Percentiles rank a stretch among this genome's conserved stretches.
These are phyloP conservation scores for Hanseniaspora lindneri DNA, from an alignment of 805 yeast genomes.

Conservation along the genomic window DNA sequence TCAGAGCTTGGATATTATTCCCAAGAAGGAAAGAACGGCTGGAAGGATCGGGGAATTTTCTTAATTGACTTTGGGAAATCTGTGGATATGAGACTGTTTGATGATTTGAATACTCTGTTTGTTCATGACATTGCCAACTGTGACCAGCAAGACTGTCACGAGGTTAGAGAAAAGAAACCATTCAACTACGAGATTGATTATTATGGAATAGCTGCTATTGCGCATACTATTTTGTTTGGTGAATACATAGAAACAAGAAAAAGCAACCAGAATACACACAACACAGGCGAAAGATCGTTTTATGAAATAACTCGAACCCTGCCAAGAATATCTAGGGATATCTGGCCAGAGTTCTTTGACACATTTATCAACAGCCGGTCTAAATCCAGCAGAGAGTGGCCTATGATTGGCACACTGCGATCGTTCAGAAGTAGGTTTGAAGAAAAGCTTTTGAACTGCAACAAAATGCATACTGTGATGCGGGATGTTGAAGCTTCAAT, in stretches of 20 bases:
- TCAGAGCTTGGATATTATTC: constrained; percentile 25
- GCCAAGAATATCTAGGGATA: constrained; percentile 37
- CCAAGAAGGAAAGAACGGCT: constrained; percentile 32
- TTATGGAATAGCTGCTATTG: constrained; percentile 63
- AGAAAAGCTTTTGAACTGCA: background rate
- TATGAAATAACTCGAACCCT: constrained; percentile 57
- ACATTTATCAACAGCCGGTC: constrained; percentile 47
- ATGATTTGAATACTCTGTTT: constrained; percentile 39
- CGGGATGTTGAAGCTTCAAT: background rate
- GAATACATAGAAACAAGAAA: constrained; percentile 39
- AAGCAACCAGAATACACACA: constrained; percentile 16
- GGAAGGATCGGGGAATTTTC: constrained; percentile 44
- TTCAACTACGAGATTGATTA: constrained; percentile 81
- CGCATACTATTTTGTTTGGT: constrained; percentile 67
- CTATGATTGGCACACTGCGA: constrained; percentile 32
- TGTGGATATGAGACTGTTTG: constrained; percentile 51
- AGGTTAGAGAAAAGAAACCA: constrained; percentile 44
- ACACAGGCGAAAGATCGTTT: constrained; percentile 30
- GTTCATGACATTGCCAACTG: constrained; percentile 43
- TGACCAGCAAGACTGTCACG: constrained; percentile 62
- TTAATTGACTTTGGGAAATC: constrained; percentile 77
- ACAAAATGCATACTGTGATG: background rate
- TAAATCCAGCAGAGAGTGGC: constrained; percentile 26
- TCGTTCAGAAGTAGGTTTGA: constrained; percentile 26
- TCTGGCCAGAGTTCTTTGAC: constrained; percentile 62